Base-by-base conservation (phyloP, 2,329 filamentous ascomycete genomes). In the Phoma sp. region DNA sequence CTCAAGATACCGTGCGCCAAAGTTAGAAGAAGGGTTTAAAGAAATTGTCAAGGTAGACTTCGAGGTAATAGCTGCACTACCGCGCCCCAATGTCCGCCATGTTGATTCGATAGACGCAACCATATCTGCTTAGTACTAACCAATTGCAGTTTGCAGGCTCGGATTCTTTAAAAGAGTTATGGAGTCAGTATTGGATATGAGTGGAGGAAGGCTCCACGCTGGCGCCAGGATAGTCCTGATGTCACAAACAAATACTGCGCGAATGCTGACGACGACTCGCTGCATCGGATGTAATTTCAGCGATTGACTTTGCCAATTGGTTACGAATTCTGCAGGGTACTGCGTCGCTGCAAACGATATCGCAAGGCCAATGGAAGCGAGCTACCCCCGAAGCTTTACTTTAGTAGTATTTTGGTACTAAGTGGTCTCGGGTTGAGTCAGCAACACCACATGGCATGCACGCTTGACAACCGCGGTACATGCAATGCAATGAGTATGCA, bases 1-100 rank as follows among this genome's bases (percentile, higher is more conserved):
- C 13, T 84, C 86, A 7, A 83, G 90, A 47, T 95, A 90, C 75
- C 86, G 86, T 60, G 82, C 88, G 61, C 95, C 93, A 0, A 83
- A 81, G 35, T 55, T 83, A 1, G 81, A 83, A 10, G 95, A 99
- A 75, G 93, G 93, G 0, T 97, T 97, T 66, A 79, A 89, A 59
- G 91, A 97, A 62, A 84, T 99, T 32, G 80, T 84, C 1, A 84
- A 86, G 49, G 78, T 96, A 0, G 84, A 89, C 29, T 99, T 99
- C 67, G 75, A 82, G 77, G 83, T 85, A 77, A 42, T 46, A 50
- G 25, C 37, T 35, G 78, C 72, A 54, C 47, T 44, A 45, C 42
- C 30, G 49, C 37, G 36, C 9, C 38, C 42, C 40, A 41, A 47
- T 35, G 38, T 40, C n/a, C 22, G 44, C 33, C 14, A 30, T 7